phyloP scores from a whole-genome alignment of 83 land plant genomes.

The Picea abies region DNA sequence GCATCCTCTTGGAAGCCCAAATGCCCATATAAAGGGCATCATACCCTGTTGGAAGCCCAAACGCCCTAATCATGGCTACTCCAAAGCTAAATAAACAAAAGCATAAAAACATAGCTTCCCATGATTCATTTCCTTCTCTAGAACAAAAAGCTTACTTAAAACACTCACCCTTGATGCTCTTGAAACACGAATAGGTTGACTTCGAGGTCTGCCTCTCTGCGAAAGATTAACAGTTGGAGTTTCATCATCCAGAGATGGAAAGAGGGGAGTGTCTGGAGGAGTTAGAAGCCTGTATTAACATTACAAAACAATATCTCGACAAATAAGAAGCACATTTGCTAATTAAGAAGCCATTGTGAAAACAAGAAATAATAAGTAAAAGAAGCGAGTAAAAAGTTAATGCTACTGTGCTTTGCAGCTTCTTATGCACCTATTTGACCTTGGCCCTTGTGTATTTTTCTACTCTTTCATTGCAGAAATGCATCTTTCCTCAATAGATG shows the following conservation, averaged over 20 bases:
- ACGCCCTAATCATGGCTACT: neutral
- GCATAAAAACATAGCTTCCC: neutral
- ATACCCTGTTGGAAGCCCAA: neutral
- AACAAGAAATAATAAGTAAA: neutral
- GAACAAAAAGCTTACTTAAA: neutral
- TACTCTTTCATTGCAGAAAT: too few species aligned
- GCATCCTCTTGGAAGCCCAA: too few species aligned
- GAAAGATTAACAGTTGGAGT: slow-evolving; percentile 27
- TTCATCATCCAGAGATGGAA: slow-evolving; percentile 72
- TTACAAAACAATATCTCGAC: neutral
- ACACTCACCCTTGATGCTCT: slow-evolving; percentile 58
- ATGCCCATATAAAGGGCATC: too few species aligned
- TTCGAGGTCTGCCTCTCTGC: slow-evolving; percentile 54
- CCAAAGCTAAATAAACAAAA: slow-evolving; percentile 1
- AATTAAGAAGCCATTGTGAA: slow-evolving; percentile 1
- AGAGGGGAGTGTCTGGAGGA: slow-evolving; percentile 81
- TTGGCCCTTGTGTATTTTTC: too few species aligned
- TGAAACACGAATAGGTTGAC: slow-evolving; percentile 55
- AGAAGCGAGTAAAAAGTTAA: too few species aligned
- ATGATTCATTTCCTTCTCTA: neutral
- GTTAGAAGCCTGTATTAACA: slow-evolving; percentile 56
- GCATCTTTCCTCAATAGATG: neutral
- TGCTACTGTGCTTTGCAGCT: too few species aligned
- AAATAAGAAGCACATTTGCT: neutral
- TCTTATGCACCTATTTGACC: too few species aligned